Conservation (phyloP, 148 eudicot genomes). For the Fagopyrum homotropicum region DNA sequence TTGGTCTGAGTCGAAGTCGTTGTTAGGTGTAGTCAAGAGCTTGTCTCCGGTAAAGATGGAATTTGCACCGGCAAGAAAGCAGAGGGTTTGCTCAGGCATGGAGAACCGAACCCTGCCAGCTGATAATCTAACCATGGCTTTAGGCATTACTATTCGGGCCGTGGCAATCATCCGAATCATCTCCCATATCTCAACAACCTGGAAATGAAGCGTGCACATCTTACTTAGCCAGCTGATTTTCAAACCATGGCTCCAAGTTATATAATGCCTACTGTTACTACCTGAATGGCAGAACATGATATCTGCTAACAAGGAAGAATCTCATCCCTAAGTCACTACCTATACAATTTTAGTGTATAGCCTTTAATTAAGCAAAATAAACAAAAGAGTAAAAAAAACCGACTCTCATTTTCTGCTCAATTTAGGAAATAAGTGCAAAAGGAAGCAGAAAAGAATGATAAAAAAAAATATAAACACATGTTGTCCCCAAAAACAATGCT, state of each 20-base stretch:
- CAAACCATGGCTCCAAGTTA: no score
- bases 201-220: constrained; percentile 13
- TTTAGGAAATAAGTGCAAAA: no score
- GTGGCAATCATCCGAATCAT: constrained; percentile 97
- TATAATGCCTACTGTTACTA: no score
- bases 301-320: background rate
- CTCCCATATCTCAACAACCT: constrained; percentile 98
- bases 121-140: constrained; percentile 90
- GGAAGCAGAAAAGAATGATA: no score
- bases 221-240: background rate
- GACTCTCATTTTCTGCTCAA: no score
- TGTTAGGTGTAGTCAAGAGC: constrained; percentile 88
- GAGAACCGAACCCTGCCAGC: constrained; percentile 91
- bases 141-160: constrained; percentile 92
- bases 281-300: background rate
- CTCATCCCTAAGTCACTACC: background rate
- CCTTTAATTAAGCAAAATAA: no score
- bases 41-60: constrained; percentile 97
- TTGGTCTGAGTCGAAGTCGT: constrained; percentile 87
- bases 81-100: constrained; percentile 87
- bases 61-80: constrained; percentile 95
- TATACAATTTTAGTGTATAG: no score
- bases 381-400: no score
- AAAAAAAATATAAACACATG: no score
- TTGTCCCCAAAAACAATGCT: no score